phyloP scores from a whole-genome alignment of 2,329 filamentous ascomycete species.

The Xylariaceae sp. region DNA sequence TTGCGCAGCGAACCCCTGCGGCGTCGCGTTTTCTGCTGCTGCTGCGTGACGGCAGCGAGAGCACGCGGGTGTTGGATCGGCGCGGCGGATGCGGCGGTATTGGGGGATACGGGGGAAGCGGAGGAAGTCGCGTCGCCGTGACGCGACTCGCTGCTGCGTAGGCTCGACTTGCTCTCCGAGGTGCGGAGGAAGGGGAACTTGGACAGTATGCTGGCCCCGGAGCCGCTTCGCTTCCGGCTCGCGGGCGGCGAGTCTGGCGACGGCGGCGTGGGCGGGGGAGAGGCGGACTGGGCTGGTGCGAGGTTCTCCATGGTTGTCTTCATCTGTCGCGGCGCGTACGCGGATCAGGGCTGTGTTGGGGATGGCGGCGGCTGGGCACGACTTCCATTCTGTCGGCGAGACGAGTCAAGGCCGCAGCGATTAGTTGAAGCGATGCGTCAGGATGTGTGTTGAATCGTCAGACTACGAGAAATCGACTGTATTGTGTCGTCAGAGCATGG shows the following conservation, averaged over 20 bases:
- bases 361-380: too few relatives aligned
- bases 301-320: constrained; percentile 19
- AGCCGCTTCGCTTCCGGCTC: constrained; percentile 46
- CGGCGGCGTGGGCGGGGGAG: constrained; percentile 12
- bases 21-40: constrained; percentile 52
- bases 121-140: constrained; percentile 15
- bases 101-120: neutral
- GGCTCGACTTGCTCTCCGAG: constrained; percentile 22
- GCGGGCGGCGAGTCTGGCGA: constrained; percentile 17
- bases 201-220: constrained; percentile 57
- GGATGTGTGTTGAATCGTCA: too few relatives aligned
- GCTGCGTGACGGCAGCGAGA: constrained; percentile 27
- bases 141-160: constrained; percentile 16
- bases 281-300: constrained; percentile 21
- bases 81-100: constrained; percentile 5
- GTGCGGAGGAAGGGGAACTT: constrained; percentile 60
- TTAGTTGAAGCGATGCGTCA: too few relatives aligned
- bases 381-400: too few relatives aligned
- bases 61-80: constrained; percentile 20
- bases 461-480: too few relatives aligned
- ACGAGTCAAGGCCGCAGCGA: too few relatives aligned
- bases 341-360: too few relatives aligned
- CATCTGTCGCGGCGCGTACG: too few relatives aligned
- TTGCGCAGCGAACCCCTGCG: constrained; percentile 82
- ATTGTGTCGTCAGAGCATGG: too few relatives aligned